phyloP scores from a whole-genome alignment of 768 basidiomycete genomes.

The Leccinellum albellum region DNA sequence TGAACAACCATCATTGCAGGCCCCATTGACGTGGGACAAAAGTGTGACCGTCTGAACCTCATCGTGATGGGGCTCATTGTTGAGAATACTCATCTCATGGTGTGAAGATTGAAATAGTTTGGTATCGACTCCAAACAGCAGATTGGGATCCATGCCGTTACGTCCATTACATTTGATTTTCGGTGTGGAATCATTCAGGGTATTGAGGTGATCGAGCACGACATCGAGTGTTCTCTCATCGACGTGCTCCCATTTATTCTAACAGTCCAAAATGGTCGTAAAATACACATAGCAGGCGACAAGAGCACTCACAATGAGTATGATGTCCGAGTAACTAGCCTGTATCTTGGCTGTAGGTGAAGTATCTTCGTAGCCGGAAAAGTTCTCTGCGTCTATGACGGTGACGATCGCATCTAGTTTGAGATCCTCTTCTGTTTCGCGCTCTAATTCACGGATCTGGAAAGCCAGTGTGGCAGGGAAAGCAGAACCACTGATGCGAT shows the following conservation, averaged over 20 bases:
- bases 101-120: slow-evolving; percentile 52
- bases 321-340: slow-evolving; percentile 91
- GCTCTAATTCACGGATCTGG: slow-evolving; percentile 87
- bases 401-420: slow-evolving; percentile 89
- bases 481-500: slow-evolving; percentile 69
- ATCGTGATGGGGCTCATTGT: slow-evolving; percentile 53
- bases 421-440: slow-evolving; percentile 69
- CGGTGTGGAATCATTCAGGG: slow-evolving; percentile 86
- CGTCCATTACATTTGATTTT: slow-evolving; percentile 68
- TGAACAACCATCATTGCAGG: slow-evolving; percentile 1
- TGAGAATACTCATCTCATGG: not conserved
- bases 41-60: slow-evolving; percentile 84
- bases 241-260: slow-evolving; percentile 92
- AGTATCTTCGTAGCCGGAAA: slow-evolving; percentile 87
- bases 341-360: slow-evolving; percentile 91
- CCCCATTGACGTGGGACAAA: slow-evolving; percentile 24
- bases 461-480: slow-evolving; percentile 95
- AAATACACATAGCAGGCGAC: not conserved
- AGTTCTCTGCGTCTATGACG: slow-evolving; percentile 89
- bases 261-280: slow-evolving; percentile 4
- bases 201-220: slow-evolving; percentile 83
- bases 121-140: slow-evolving; percentile 91
- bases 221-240: slow-evolving; percentile 75
- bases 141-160: slow-evolving; percentile 65
- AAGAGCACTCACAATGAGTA: slow-evolving; percentile 63